Evolutionary conservation across 2,329 filamentous ascomycete species (phyloP), one percentile per base, ranked within the genome.

Genomic region (Neonectria neomacrospora): DNA sequence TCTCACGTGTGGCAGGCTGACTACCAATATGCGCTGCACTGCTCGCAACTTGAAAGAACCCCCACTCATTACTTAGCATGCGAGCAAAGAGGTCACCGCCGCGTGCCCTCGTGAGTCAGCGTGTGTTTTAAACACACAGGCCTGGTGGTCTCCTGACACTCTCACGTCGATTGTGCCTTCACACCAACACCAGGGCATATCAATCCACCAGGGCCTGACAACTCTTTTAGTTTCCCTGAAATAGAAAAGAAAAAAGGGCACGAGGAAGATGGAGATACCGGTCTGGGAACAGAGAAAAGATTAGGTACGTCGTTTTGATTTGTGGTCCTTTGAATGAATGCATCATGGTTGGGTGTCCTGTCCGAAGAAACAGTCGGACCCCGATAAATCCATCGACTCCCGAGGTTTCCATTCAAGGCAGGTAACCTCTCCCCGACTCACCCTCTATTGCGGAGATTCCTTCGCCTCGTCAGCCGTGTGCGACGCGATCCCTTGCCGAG

Each of bases 101-200:
- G 47, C 28, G 56, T 47, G 41, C 56, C 34, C 56, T 47, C 28
- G 41, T 53, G 41, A 53, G 30, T 37, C 39, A 47, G 48, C 23
- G 16, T 47, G 47, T 32, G 26, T 50, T 50, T 37, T 18, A 50
- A 28, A 42, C 16, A 28, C 22, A 14, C 39, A 28, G 32, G 28
- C 2, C 22, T 30, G 14, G n/a, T 32, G 41, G 50, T 45, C 56
- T 47, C 23, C 48, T 53, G 41, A 59, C 39, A 26, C 48, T 18
- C 37, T 20, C 28, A 18, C 28, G 28, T 45, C 53, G 41, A 48
- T 42, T 32, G 23, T n/a, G 14, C 42, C 32, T 30, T 30, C 26
- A 37, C 34, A 37, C 34, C 34, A 37, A 18, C 5, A 18, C 26
- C 26, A 30, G 9, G 26, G 23, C 20, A 47, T 26, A 16, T 18